These are phyloP conservation scores for Incumbomyces lentus DNA, from an alignment of 2,329 filamentous ascomycete genomes.

Conservation along the genomic window DNA sequence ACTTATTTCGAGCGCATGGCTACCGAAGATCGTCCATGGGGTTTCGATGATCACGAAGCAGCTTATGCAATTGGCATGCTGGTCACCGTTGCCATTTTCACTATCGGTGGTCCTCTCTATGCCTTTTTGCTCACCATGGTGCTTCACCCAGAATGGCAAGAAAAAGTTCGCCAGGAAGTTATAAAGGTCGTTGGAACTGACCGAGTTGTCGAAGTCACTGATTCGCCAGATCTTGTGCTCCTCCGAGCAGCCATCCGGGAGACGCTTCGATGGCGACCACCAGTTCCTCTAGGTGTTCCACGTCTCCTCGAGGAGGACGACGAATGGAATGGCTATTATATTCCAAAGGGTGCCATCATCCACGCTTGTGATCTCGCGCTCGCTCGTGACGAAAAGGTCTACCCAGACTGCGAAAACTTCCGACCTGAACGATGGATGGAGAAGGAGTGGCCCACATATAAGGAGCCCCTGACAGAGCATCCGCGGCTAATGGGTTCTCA, in stretches of 20 bases:
- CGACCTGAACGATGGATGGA: slow-evolving; percentile 23
- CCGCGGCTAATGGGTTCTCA: slow-evolving; percentile 22
- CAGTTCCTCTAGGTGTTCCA: slow-evolving; percentile 40
- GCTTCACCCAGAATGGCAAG: slow-evolving; percentile 40
- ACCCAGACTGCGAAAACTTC: slow-evolving; percentile 23
- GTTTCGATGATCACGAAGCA: slow-evolving; percentile 21
- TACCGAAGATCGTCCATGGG: slow-evolving; percentile 15
- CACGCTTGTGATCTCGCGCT: slow-evolving; percentile 31
- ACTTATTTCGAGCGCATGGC: slow-evolving; percentile 22
- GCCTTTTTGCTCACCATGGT: slow-evolving; percentile 28
- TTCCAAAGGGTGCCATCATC: slow-evolving; percentile 39
- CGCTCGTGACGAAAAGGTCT: slow-evolving; percentile 22
- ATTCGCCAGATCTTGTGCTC: slow-evolving; percentile 29
- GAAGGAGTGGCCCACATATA: slow-evolving; percentile 23
- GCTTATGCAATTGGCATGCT: slow-evolving; percentile 19
- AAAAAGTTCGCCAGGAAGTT: slow-evolving; percentile 35
- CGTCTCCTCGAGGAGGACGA: slow-evolving; percentile 44
- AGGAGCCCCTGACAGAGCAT: slow-evolving; percentile 23
- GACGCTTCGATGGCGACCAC: slow-evolving; percentile 38
- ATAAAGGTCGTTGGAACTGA: slow-evolving; percentile 33
- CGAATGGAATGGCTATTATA: slow-evolving; percentile 39
- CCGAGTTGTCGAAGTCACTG: slow-evolving; percentile 33
- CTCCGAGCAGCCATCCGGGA: slow-evolving; percentile 34
- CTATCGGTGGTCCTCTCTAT: slow-evolving; percentile 8
- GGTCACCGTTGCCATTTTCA: slow-evolving; percentile 8